phyloP scores from a whole-genome alignment of 2,329 filamentous ascomycete genomes.

The Beauveria bassiana region DNA sequence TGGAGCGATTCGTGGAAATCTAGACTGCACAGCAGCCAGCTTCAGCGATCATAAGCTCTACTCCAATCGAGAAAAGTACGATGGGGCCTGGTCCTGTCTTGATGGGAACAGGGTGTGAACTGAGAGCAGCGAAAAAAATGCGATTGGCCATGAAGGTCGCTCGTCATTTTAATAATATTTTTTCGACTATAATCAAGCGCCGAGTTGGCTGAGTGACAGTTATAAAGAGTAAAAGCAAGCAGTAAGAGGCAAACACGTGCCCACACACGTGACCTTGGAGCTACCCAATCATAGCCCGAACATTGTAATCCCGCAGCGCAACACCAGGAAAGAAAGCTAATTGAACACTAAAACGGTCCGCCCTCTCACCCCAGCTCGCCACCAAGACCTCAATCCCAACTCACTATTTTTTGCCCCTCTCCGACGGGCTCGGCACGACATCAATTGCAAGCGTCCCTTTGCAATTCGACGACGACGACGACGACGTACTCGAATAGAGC shows the following conservation, averaged over 20 bases:
- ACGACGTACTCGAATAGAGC: not conserved
- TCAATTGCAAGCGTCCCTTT: constrained; percentile 6
- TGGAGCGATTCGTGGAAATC: no score
- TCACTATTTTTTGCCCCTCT: not conserved
- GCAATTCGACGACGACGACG: constrained; percentile 6
- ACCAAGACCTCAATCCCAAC: constrained; percentile 2
- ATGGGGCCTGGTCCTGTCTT: no score
- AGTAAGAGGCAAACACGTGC: constrained; percentile 20
- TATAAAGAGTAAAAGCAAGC: no score
- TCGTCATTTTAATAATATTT: no score
- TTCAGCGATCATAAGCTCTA: no score
- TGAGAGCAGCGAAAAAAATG: no score
- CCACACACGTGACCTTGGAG: constrained; percentile 16
- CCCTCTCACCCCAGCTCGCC: constrained; percentile 7
- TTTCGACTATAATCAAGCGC: no score
- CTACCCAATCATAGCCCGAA: constrained; percentile 29
- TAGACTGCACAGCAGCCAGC: no score
- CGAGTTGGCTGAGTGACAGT: no score
- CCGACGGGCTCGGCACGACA: constrained; percentile 4
- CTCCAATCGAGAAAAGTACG: no score
- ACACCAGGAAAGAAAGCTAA: constrained; percentile 15
- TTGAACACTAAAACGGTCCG: constrained; percentile 9
- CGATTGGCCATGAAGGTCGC: no score
- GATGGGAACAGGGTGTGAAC: no score
- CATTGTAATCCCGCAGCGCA: constrained; percentile 33